Evolutionary conservation across 1,284 basidiomycete species (phyloP).

Genomic region (Cutaneotrichosporon sp.): DNA sequence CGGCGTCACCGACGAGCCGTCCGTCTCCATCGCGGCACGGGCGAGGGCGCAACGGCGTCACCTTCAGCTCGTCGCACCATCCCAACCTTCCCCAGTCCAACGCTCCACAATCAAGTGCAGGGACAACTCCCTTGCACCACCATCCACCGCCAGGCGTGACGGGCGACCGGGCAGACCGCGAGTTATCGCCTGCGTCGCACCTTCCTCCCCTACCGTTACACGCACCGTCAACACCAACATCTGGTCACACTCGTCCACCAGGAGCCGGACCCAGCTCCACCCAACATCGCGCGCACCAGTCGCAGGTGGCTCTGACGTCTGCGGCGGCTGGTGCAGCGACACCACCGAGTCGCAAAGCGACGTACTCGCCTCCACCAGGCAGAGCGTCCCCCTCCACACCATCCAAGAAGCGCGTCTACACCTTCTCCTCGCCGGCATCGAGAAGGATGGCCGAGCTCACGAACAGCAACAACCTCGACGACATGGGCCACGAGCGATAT

Average conservation of each 20-base stretch:
- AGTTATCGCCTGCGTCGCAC: constrained; percentile 44
- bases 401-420: constrained; percentile 57
- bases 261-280: constrained; percentile 45
- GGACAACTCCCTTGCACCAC: constrained; percentile 47
- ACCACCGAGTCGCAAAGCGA: constrained; percentile 36
- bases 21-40: constrained; percentile 30
- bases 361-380: constrained; percentile 40
- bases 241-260: constrained; percentile 43
- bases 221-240: constrained; percentile 48
- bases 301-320: constrained; percentile 45
- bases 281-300: constrained; percentile 48
- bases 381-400: constrained; percentile 52
- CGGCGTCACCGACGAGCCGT: constrained; percentile 26
- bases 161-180: constrained; percentile 36
- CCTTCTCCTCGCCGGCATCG: constrained; percentile 54
- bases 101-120: constrained; percentile 41
- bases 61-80: constrained; percentile 2
- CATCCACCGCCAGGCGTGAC: constrained; percentile 44
- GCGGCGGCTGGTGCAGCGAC: constrained; percentile 23
- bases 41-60: constrained; percentile 40
- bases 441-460: constrained; percentile 38
- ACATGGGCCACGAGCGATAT: constrained; percentile 76
- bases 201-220: constrained; percentile 49
- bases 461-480: constrained; percentile 53
- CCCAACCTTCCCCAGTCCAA: constrained; percentile 24